Evolutionary conservation across 2,329 filamentous ascomycete genomes (phyloP), one percentile per base, ranked within the genome.

Genomic region (Trichoderma cornu-damae): DNA sequence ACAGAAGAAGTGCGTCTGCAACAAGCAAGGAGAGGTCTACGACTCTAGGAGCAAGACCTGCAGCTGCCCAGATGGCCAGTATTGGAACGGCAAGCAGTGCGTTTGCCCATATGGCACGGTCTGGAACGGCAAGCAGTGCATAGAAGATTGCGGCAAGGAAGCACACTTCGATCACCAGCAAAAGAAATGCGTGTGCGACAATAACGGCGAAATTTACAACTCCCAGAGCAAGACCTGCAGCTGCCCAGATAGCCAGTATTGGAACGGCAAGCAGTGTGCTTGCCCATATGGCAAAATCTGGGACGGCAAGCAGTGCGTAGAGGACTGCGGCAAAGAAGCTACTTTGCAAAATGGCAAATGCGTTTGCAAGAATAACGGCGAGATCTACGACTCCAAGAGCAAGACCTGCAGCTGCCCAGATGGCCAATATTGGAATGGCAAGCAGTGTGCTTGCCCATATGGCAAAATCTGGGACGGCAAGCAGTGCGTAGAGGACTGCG

Each of bases 371-470:
- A 50, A 50, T 6, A 28, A 57, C 4, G 54, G 32, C 5, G 16
- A 50, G 14, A 18, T 42, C 24, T 57, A 57, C 11, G 16, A 57
- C 11, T 46, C 51, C 2, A 26, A 42, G 26, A 46, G 18, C 30
- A 57, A 59, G 52, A 28, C 43, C 3, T 61, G 59, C 51, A 42
- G 26, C 8, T 61, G 57, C 28, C 57, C 57, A 4, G 37, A 35
- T 7, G 56, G 49, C 7, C 50, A 59, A 5, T 26, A 30, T 14
- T 58, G 32, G 35, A 40, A 58, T 18, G 30, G 34, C 6, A 47
- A 58, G 38, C 24, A 58, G 14, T 59, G 48, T 14, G 48, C 18
- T 9, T 50, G 48, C 20, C 52, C 52, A 4, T 26, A 32, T 3
- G 52, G 52, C 9, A 5, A 58, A 22, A 18, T 34, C n/a, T 44